Percentiles rank a stretch among this genome's conserved stretches.
Conservation (phyloP, 169 alveolate genomes). For the Cryptosporidium canis region DNA sequence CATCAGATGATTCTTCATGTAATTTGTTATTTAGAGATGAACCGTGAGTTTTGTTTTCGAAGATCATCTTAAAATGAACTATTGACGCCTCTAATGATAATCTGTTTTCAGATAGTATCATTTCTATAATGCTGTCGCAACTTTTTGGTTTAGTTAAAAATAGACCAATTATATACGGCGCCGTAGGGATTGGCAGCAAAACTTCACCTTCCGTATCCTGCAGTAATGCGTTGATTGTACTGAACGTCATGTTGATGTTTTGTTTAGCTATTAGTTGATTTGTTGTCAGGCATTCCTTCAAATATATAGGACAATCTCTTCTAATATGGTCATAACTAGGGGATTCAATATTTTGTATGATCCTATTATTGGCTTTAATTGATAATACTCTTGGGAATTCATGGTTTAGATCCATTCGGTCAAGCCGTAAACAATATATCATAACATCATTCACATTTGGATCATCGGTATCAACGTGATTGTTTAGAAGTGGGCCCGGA, state of each 20-base stretch:
- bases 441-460: not conserved
- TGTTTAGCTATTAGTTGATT: not conserved
- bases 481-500: not conserved
- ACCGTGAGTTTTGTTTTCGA: not conserved
- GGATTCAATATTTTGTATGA: slow-evolving; percentile 53
- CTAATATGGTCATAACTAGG: slow-evolving; percentile 69
- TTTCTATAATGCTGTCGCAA: slow-evolving; percentile 1
- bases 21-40: not conserved
- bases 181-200: slow-evolving; percentile 48
- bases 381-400: slow-evolving; percentile 46
- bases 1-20: slow-evolving; percentile 41
- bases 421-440: slow-evolving; percentile 65
- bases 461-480: not conserved
- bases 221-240: slow-evolving; percentile 46
- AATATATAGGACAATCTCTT: slow-evolving; percentile 58
- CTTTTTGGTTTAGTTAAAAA: slow-evolving; percentile 18
- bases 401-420: slow-evolving; percentile 60
- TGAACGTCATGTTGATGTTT: slow-evolving; percentile 36
- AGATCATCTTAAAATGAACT: slow-evolving; percentile 18
- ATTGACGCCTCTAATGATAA: slow-evolving; percentile 10
- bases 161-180: slow-evolving; percentile 65
- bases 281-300: not conserved
- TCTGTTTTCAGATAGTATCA: slow-evolving; percentile 12
- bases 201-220: not conserved
- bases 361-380: slow-evolving; percentile 15